A percentile compares a stretch with the other conserved stretches of the same genome.
Evolutionary conservation across 768 basidiomycete genomes (phyloP).

Genomic region (Strobilomyces echinocephalus): DNA sequence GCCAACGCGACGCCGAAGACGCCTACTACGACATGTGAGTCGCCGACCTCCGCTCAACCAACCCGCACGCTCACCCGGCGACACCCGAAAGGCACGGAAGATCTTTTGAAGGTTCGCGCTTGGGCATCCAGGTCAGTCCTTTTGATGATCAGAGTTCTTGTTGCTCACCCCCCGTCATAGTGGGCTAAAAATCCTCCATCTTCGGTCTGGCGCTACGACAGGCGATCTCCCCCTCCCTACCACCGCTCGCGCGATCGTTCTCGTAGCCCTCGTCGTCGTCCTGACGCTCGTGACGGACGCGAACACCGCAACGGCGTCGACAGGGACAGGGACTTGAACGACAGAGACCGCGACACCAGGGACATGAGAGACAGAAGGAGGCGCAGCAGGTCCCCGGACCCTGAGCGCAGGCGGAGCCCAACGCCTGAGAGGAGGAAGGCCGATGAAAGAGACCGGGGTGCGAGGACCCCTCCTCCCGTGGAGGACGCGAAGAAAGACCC

Average conservation of each 20-base stretch:
- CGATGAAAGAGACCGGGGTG: slow-evolving; percentile 45
- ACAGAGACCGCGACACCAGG: slow-evolving; percentile 34
- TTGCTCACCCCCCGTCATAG: slow-evolving; percentile 32
- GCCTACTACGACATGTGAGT: slow-evolving; percentile 81
- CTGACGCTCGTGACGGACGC: slow-evolving; percentile 36
- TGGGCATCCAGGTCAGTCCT: slow-evolving; percentile 64
- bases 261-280: slow-evolving; percentile 49
- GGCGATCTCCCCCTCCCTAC: slow-evolving; percentile 44
- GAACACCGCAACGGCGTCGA: slow-evolving; percentile 37
- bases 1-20: slow-evolving; percentile 73
- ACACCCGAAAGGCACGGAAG: slow-evolving; percentile 59
- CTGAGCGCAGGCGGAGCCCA: slow-evolving; percentile 44
- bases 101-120: slow-evolving; percentile 65
- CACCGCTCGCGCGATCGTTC: slow-evolving; percentile 43
- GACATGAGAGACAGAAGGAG: slow-evolving; percentile 44
- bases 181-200: slow-evolving; percentile 84
- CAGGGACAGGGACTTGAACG: slow-evolving; percentile 32
- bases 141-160: not conserved
- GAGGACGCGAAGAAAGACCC: slow-evolving; percentile 39
- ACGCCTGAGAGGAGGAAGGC: slow-evolving; percentile 38
- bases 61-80: slow-evolving; percentile 9
- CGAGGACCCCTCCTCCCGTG: slow-evolving; percentile 45
- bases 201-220: slow-evolving; percentile 74
- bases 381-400: slow-evolving; percentile 48
- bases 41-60: not conserved